Percentiles rank a stretch among this genome's conserved stretches.
Evolutionary conservation across 306 rosid genomes (phyloP).

Genomic region (Corylus americana): DNA sequence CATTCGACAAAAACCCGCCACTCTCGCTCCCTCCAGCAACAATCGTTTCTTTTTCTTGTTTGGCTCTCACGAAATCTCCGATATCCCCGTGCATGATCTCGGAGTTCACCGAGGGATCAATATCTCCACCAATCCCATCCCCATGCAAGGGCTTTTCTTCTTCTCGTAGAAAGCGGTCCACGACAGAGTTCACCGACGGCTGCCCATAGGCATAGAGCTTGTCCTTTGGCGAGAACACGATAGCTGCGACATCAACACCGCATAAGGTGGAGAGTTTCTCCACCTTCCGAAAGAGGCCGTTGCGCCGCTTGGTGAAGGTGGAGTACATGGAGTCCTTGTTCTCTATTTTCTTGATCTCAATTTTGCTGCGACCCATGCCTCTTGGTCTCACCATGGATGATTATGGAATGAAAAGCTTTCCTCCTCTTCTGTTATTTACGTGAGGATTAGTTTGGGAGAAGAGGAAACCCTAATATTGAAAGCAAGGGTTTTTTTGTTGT

Average conservation of each 20-base stretch:
- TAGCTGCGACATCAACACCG: neutral
- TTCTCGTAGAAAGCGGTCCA: neutral
- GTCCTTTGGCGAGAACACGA: neutral
- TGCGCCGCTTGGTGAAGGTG: neutral
- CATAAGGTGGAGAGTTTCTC: neutral
- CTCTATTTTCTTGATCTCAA: neutral
- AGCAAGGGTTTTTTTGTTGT: too few relatives aligned
- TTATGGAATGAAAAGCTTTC: too few relatives aligned
- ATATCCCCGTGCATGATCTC: too few relatives aligned
- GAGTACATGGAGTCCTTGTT: neutral
- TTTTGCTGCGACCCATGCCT: neutral
- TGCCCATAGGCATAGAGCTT: neutral
- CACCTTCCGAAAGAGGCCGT: neutral
- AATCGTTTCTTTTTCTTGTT: too few relatives aligned
- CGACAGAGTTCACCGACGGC: neutral
- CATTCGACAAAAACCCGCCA: too few relatives aligned
- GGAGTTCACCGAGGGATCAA: too few relatives aligned
- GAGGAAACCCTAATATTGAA: too few relatives aligned
- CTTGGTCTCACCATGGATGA: neutral
- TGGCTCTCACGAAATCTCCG: too few relatives aligned
- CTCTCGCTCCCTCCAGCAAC: too few relatives aligned
- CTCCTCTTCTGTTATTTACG: too few relatives aligned
- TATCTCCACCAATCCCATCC: too few relatives aligned
- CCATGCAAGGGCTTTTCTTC: neutral
- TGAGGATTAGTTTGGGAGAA: too few relatives aligned